Evolutionary conservation across 2,329 filamentous ascomycete genomes (phyloP).

Genomic region (Hypomyces perniciosus): DNA sequence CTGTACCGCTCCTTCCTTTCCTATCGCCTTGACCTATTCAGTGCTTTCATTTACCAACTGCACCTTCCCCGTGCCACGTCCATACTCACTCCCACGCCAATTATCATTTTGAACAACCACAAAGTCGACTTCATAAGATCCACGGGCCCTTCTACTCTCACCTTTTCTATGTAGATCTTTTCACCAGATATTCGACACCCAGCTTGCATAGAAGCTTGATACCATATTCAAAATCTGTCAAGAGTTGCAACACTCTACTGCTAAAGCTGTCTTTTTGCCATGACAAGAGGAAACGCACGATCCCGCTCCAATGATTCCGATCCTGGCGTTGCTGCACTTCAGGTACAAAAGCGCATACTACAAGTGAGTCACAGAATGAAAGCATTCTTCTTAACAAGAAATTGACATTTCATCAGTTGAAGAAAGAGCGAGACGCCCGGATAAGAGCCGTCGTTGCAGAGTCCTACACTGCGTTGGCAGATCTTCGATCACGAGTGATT

Average conservation of each 20-base stretch:
- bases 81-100: too few species aligned
- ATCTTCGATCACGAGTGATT: constrained; percentile 18
- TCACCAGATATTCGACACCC: too few species aligned
- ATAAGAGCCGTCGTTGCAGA: constrained; percentile 20
- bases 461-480: constrained; percentile 19
- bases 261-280: neutral
- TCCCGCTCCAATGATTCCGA: constrained; percentile 17
- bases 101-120: too few species aligned
- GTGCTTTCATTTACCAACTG: neutral
- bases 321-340: constrained; percentile 18
- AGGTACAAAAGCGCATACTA: constrained; percentile 23
- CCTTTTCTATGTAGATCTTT: too few species aligned
- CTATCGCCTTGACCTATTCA: neutral
- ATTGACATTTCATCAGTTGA: constrained; percentile 21
- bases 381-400: neutral
- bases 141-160: too few species aligned
- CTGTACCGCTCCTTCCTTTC: neutral
- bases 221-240: too few species aligned
- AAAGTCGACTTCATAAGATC: too few species aligned
- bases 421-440: constrained; percentile 23
- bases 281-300: constrained; percentile 15
- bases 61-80: too few species aligned
- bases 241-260: too few species aligned
- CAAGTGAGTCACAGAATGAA: constrained; percentile 16
- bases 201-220: too few species aligned